phyloP scores from a whole-genome alignment of 352 stramenopile species.

The Pythium volutum region DNA sequence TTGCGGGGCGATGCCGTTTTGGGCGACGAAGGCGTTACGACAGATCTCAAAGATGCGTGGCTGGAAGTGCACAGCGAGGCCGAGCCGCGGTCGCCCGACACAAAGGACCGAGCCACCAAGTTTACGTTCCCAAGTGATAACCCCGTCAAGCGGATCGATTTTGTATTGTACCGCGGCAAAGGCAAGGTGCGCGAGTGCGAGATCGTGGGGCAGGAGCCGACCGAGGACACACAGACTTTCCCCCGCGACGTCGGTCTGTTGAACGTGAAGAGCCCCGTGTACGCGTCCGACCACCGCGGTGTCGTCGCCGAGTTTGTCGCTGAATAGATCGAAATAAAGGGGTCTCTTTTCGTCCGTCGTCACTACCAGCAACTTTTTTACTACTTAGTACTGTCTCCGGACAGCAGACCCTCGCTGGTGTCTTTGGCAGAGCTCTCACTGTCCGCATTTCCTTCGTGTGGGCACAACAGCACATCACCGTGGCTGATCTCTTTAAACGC shows the following conservation, averaged over 20 bases:
- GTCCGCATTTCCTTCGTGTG: too few relatives aligned
- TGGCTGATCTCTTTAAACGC: too few relatives aligned
- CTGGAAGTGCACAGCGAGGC: constrained; percentile 61
- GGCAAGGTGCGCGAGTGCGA: constrained; percentile 60
- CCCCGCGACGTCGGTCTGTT: constrained; percentile 76
- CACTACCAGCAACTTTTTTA: too few relatives aligned
- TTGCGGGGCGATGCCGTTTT: constrained; percentile 59
- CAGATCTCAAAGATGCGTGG: constrained; percentile 80
- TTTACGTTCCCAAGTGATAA: constrained; percentile 88
- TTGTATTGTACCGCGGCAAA: constrained; percentile 71
- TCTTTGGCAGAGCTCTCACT: too few relatives aligned
- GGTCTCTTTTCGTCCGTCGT: too few relatives aligned
- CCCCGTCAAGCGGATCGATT: constrained; percentile 87
- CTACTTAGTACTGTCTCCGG: too few relatives aligned
- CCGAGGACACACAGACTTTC: constrained; percentile 51
- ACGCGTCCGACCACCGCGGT: constrained; percentile 82
- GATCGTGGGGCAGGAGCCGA: constrained; percentile 74
- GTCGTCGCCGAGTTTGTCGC: constrained; percentile 65
- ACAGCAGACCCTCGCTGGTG: too few relatives aligned
- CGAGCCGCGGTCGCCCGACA: constrained; percentile 44
- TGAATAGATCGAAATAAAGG: neutral
- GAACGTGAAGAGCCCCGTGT: constrained; percentile 68
- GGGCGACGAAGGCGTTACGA: constrained; percentile 32
- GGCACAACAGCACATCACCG: too few relatives aligned
- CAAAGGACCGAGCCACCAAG: constrained; percentile 37